phyloP scores from a whole-genome alignment of 2,329 filamentous ascomycete species.

The Colletotrichum limetticola region DNA sequence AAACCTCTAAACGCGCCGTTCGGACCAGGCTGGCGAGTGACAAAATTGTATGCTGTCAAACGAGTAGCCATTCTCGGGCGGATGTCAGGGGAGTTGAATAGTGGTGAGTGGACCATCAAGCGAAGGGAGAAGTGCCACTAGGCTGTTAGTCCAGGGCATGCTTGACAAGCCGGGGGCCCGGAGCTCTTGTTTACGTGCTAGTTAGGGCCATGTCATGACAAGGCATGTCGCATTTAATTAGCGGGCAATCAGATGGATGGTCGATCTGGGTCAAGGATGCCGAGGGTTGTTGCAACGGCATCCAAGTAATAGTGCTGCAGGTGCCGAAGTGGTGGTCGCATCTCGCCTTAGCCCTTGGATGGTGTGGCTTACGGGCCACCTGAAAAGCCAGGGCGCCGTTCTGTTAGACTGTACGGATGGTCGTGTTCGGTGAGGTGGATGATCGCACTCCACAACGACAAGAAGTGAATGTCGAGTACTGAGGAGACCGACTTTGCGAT shows the following conservation, averaged over 20 bases:
- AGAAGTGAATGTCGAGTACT: not conserved
- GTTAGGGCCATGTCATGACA: not conserved
- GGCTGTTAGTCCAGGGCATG: not conserved
- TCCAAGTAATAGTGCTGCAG: not conserved
- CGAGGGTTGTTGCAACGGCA: not conserved
- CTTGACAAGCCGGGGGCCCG: not conserved
- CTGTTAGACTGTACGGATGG: not conserved
- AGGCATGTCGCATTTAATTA: not conserved
- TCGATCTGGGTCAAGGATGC: slow-evolving; percentile 15
- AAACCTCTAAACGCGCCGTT: not conserved
- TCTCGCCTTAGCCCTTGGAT: not conserved
- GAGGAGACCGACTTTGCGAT: not conserved
- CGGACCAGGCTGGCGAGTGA: not conserved
- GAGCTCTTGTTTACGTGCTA: not conserved
- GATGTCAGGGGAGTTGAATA: not conserved
- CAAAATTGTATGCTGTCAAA: not conserved
- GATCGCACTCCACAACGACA: not conserved
- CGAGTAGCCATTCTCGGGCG: not conserved
- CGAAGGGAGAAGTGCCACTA: not conserved
- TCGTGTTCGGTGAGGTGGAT: slow-evolving; percentile 21
- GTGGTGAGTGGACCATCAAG: not conserved
- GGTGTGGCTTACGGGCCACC: slow-evolving; percentile 16
- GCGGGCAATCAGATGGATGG: not conserved
- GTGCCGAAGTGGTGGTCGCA: not conserved
- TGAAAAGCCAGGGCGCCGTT: slow-evolving; percentile 11